These are phyloP conservation scores for Alternaria solani DNA, from an alignment of 2,329 filamentous ascomycete genomes.

Conservation along the genomic window DNA sequence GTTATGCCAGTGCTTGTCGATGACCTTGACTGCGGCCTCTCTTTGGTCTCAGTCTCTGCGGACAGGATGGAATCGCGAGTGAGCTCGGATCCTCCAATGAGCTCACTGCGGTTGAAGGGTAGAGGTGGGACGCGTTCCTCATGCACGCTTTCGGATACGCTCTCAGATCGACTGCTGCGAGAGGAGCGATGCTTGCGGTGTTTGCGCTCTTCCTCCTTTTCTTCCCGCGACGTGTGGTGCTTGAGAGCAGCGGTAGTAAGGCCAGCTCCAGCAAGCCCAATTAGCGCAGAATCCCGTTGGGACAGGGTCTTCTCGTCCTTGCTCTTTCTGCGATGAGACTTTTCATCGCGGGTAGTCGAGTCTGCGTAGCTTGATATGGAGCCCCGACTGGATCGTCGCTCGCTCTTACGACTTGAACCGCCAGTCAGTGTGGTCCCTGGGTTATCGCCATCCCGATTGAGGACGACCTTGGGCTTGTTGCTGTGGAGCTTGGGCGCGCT, in stretches of 20 bases:
- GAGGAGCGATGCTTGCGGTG: slow-evolving; percentile 58
- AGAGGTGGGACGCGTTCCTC: slow-evolving; percentile 74
- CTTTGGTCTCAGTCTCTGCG: slow-evolving; percentile 70
- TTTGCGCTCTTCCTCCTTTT: slow-evolving; percentile 52
- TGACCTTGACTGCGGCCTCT: slow-evolving; percentile 66
- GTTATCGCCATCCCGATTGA: slow-evolving; percentile 66
- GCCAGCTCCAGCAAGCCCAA: slow-evolving; percentile 62
- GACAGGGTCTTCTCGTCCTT: slow-evolving; percentile 56
- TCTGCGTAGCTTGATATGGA: slow-evolving; percentile 54
- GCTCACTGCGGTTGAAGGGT: slow-evolving; percentile 81
- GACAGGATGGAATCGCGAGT: slow-evolving; percentile 89
- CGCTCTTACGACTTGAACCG: slow-evolving; percentile 59
- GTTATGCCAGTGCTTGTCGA: slow-evolving; percentile 60
- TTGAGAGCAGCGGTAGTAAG: slow-evolving; percentile 69
- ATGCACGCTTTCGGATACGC: slow-evolving; percentile 63
- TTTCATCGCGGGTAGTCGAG: slow-evolving; percentile 56
- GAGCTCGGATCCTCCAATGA: slow-evolving; percentile 79
- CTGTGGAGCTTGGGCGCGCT: slow-evolving; percentile 66
- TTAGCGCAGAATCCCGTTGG: slow-evolving; percentile 64
- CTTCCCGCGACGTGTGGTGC: slow-evolving; percentile 70
- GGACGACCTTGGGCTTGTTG: slow-evolving; percentile 66
- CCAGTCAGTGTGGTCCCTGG: slow-evolving; percentile 66
- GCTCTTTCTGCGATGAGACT: slow-evolving; percentile 57
- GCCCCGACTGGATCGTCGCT: slow-evolving; percentile 63
- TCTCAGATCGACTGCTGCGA: slow-evolving; percentile 60